Base-by-base conservation (phyloP, 768 basidiomycete genomes). In the Xanthoconium purpureum region DNA sequence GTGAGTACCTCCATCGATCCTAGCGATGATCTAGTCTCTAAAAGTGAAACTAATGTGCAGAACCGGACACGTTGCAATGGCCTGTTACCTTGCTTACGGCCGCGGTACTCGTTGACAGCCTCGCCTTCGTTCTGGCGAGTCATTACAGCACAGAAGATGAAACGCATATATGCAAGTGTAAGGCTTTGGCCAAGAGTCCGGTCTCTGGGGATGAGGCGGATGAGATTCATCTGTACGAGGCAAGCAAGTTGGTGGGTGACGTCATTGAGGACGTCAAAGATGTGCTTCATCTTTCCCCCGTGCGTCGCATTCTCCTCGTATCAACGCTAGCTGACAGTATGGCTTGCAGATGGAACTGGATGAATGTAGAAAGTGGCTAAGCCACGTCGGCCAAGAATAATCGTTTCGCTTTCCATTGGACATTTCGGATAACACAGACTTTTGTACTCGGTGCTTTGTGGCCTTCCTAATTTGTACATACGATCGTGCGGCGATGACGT, bases 21-120 rank as follows among this genome's bases (percentile, higher is more conserved):
- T 6, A 14, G 24, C 8, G n/a, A 47, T 35, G 15, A 0, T 17
- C 12, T 6, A 11, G 10, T 18, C 20, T 48, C 55, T 52, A 24
- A 52, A 37, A 1, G 10, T 24, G 50, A 36, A 17, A 11, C 8
- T 11, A 17, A 18, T 17, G 3, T 33, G 6, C 29, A 86, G 86
- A 82, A 57, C 76, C 79, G 5, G 82, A 84, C 50, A 71, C 84
- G 44, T 66, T 84, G 51, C 76, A 72, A 46, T 84, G 79, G 62
- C 78, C 80, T 4, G 58, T 84, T 13, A 81, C 81, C 14, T 63
- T 82, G 14, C 75, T 88, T 13, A 84, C 86, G 0, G 77, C 75
- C 0, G 77, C 78, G 10, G 80, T 82, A 3, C 62, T 88, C 2
- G 63, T 81, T 9, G 77, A 82, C 3, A 75, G 78, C 4, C 64